These are phyloP conservation scores for Secale cereale DNA, from an alignment of 176 grass and related monocot genomes.

Conservation along the genomic window DNA sequence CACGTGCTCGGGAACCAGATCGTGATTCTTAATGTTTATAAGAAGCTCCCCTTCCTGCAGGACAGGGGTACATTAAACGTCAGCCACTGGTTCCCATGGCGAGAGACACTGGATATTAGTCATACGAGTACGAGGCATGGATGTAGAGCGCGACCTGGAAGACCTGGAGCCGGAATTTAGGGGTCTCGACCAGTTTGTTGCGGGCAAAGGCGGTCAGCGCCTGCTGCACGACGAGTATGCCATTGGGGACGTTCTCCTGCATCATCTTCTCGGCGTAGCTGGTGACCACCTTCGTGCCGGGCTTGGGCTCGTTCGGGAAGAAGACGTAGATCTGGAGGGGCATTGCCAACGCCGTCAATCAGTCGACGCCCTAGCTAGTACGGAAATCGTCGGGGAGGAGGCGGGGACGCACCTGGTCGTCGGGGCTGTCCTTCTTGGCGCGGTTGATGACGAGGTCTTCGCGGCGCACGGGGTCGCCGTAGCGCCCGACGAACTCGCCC, in stretches of 20 bases:
- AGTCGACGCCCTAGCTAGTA: background rate
- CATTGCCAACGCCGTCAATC: background rate
- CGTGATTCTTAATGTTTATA: constrained; percentile 86
- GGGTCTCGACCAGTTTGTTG: constrained; percentile 36
- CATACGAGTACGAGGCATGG: background rate
- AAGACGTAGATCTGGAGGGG: constrained; percentile 63
- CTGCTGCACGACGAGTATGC: constrained; percentile 78
- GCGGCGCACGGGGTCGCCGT: constrained; percentile 39
- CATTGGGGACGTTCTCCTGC: constrained; percentile 46
- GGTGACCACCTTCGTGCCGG: constrained; percentile 64
- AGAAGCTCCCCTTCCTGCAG: constrained; percentile 80
- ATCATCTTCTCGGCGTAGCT: constrained; percentile 78
- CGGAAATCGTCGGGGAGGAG: background rate
- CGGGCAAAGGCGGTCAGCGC: constrained; percentile 68
- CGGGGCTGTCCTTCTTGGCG: background rate
- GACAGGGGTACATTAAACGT: background rate
- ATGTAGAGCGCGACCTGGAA: constrained; percentile 54
- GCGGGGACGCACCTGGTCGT: constrained; percentile 36
- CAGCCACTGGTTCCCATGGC: background rate
- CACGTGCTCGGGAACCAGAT: constrained; percentile 71
- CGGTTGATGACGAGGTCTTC: constrained; percentile 51
- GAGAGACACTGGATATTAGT: background rate
- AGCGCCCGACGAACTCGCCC: constrained; percentile 30
- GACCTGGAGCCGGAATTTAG: constrained; percentile 57
- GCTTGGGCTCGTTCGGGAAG: constrained; percentile 67